Percentiles rank a stretch among this genome's conserved stretches.
These are phyloP conservation scores for Papiliotrema laurentii DNA, from an alignment of 1,284 basidiomycete species.

Conservation along the genomic window DNA sequence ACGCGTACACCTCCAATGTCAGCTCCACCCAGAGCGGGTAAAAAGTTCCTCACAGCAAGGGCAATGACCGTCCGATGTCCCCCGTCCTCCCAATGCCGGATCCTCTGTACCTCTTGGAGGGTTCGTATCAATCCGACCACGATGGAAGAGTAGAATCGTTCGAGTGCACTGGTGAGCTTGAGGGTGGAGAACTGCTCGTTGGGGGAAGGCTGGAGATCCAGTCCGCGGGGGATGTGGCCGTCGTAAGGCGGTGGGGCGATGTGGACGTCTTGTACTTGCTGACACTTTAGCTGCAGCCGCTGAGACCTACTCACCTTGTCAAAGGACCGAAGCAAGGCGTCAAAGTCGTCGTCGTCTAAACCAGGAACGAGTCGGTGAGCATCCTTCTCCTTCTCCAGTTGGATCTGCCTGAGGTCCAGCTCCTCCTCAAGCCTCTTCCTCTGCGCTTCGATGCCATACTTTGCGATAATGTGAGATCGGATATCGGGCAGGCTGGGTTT, in stretches of 20 bases:
- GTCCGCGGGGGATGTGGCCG: slow-evolving; percentile 11
- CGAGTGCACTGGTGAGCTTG: slow-evolving; percentile 52
- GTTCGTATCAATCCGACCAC: slow-evolving; percentile 47
- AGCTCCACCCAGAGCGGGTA: background rate
- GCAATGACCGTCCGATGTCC: slow-evolving; percentile 46
- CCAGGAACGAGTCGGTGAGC: slow-evolving; percentile 9
- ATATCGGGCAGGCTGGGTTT: too few species aligned
- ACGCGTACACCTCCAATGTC: slow-evolving; percentile 43
- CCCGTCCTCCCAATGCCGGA: slow-evolving; percentile 53
- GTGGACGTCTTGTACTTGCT: slow-evolving; percentile 21
- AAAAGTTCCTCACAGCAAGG: slow-evolving; percentile 27
- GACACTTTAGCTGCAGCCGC: too few species aligned
- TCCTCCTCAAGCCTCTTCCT: too few species aligned
- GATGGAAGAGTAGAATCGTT: slow-evolving; percentile 52
- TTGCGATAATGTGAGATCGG: too few species aligned
- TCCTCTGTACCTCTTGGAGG: slow-evolving; percentile 49
- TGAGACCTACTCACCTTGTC: slow-evolving; percentile 18
- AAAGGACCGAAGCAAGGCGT: slow-evolving; percentile 15
- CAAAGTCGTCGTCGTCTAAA: slow-evolving; percentile 20
- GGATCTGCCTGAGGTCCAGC: slow-evolving; percentile 1
- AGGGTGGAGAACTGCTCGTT: slow-evolving; percentile 54
- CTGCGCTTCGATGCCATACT: too few species aligned
- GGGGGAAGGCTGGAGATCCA: slow-evolving; percentile 52
- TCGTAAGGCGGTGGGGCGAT: slow-evolving; percentile 10
- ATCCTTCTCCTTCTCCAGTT: slow-evolving; percentile 24